Percentiles rank a stretch among this genome's conserved stretches.
Evolutionary conservation across 176 grass and related monocot species (phyloP).

Genomic region (Juncus inflexus): DNA sequence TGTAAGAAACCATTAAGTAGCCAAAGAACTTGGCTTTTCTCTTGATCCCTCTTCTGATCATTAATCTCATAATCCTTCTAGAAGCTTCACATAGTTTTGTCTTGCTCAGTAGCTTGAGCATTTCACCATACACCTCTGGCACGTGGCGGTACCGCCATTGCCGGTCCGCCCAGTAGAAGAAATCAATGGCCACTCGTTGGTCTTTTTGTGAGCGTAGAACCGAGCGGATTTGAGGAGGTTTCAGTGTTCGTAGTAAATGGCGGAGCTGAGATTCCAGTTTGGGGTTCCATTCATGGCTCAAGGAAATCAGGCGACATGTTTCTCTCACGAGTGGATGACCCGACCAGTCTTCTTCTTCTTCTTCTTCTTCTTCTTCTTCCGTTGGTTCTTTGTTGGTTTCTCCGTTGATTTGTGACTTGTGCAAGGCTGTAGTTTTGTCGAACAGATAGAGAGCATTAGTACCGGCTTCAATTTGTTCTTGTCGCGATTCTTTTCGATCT

Average conservation of each 20-base stretch:
- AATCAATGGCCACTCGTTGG: slow-evolving; percentile 51
- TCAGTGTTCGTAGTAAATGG: slow-evolving; percentile 53
- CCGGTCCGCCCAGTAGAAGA: slow-evolving; percentile 78
- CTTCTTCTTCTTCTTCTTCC: slow-evolving; percentile 19
- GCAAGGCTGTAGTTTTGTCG: slow-evolving; percentile 8
- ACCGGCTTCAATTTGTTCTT: slow-evolving; percentile 11
- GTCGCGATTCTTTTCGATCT: too few species aligned
- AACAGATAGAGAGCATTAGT: slow-evolving; percentile 31
- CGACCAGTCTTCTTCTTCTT: slow-evolving; percentile 41
- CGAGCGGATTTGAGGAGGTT: slow-evolving; percentile 50
- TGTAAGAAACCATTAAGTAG: slow-evolving; percentile 83
- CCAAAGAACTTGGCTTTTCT: slow-evolving; percentile 40
- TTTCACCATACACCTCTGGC: slow-evolving; percentile 72
- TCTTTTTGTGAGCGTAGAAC: slow-evolving; percentile 58
- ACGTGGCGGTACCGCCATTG: slow-evolving; percentile 88
- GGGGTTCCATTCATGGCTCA: slow-evolving; percentile 53
- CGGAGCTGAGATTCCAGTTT: slow-evolving; percentile 70
- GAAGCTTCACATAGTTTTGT: slow-evolving; percentile 72
- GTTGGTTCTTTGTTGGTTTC: not conserved
- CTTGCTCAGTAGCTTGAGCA: slow-evolving; percentile 66
- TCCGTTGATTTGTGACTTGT: not conserved
- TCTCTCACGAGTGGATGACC: slow-evolving; percentile 58
- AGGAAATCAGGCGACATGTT: slow-evolving; percentile 56
- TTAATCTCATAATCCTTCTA: slow-evolving; percentile 65
- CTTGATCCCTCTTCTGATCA: slow-evolving; percentile 57